These are phyloP conservation scores for Hanseniaspora lindneri DNA, from an alignment of 805 yeast species.

Conservation along the genomic window DNA sequence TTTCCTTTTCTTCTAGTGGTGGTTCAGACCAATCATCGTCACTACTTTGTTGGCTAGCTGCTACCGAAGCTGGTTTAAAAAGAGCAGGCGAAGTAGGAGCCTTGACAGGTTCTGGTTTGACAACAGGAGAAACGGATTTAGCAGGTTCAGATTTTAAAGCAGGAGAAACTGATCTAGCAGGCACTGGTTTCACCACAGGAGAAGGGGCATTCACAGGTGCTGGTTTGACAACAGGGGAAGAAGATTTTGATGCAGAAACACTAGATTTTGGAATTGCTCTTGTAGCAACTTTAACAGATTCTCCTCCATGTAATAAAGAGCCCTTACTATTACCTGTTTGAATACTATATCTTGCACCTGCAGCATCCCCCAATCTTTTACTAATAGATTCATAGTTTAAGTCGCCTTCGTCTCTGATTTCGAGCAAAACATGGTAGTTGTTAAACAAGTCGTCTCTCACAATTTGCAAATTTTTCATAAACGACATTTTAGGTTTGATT, in stretches of 20 bases:
- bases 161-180: conserved; percentile 2
- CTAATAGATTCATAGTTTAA: conserved; percentile 66
- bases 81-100: conserved; percentile 21
- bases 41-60: too few species aligned
- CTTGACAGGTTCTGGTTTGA: conserved; percentile 19
- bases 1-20: conserved; percentile 36
- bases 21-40: conserved; percentile 36
- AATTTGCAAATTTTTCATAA: conserved; percentile 65
- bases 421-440: conserved; percentile 90
- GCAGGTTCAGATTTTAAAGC: conserved; percentile 12
- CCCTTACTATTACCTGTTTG: conserved; percentile 28
- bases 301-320: conserved; percentile 7
- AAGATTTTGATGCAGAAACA: conserved; percentile 3
- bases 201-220: not conserved
- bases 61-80: not conserved
- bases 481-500: conserved; percentile 57
- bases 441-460: conserved; percentile 50
- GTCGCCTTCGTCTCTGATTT: conserved; percentile 91
- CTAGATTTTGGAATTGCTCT: conserved; percentile 7
- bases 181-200: conserved; percentile 22
- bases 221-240: conserved; percentile 14
- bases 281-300: conserved; percentile 3
- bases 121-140: conserved; percentile 16
- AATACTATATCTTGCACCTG: conserved; percentile 87
- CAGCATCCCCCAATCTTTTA: conserved; percentile 70